Conservation (phyloP, 2,329 filamentous ascomycete species). For the Sordariomycetes sp. region DNA sequence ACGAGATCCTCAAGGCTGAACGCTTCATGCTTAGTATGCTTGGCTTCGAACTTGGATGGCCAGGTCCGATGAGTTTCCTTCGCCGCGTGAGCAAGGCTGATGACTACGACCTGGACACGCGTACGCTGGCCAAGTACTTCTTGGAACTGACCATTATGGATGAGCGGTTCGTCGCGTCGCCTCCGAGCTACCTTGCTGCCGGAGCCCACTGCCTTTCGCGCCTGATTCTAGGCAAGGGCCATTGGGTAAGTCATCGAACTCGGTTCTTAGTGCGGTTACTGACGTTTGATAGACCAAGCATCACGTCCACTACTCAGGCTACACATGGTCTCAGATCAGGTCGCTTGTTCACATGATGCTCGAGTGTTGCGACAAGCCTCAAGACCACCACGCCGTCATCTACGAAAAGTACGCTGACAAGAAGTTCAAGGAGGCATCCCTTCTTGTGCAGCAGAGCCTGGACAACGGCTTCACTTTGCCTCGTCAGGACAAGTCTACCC, state of each 20-base stretch:
- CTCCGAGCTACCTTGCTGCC: slow-evolving; percentile 83
- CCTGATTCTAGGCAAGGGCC: slow-evolving; percentile 80
- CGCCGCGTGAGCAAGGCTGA: slow-evolving; percentile 96
- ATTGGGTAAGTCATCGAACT: slow-evolving; percentile 63
- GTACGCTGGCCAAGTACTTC: slow-evolving; percentile 96
- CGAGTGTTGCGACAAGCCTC: slow-evolving; percentile 77
- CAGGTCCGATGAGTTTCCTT: slow-evolving; percentile 98
- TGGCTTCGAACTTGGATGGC: slow-evolving; percentile 91
- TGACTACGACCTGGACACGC: slow-evolving; percentile 91
- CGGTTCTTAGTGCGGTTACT: not conserved
- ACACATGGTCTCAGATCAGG: slow-evolving; percentile 78
- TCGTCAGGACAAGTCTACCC: slow-evolving; percentile 23
- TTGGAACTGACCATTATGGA: slow-evolving; percentile 96
- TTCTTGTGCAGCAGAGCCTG: slow-evolving; percentile 70
- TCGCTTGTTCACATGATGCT: slow-evolving; percentile 69
- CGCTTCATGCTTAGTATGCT: slow-evolving; percentile 98
- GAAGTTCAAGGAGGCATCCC: slow-evolving; percentile 76
- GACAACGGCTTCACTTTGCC: slow-evolving; percentile 47
- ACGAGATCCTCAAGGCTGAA: slow-evolving; percentile 95
- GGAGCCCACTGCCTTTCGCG: slow-evolving; percentile 88
- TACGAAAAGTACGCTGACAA: slow-evolving; percentile 88
- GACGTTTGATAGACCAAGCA: slow-evolving; percentile 52
- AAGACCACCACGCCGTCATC: slow-evolving; percentile 75
- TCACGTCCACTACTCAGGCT: slow-evolving; percentile 89
- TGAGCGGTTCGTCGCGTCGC: slow-evolving; percentile 86